Percentiles rank a stretch among this genome's conserved stretches.
phyloP scores from a whole-genome alignment of 345 rosid species.

The Camelina sativa region DNA sequence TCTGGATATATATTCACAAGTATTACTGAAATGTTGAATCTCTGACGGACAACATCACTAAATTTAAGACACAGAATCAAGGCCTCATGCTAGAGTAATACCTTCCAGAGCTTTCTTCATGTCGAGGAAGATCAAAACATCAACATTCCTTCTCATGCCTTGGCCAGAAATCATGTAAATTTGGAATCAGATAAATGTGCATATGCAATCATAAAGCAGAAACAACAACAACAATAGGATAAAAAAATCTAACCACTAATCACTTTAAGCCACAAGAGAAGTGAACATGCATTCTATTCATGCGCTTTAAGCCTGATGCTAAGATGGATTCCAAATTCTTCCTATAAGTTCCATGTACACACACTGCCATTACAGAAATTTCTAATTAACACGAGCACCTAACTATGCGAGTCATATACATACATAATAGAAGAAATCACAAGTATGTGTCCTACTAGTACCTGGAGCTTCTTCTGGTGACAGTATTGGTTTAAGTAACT shows the following conservation, averaged over 20 bases:
- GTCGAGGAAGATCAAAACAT: slow-evolving; percentile 72
- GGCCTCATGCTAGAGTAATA: slow-evolving; percentile 29
- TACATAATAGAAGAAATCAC: background rate
- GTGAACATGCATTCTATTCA: slow-evolving; percentile 88
- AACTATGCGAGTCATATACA: background rate
- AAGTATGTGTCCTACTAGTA: slow-evolving; percentile 19
- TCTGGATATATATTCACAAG: slow-evolving; percentile 47
- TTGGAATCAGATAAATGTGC: slow-evolving; percentile 10
- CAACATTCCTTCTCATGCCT: slow-evolving; percentile 83
- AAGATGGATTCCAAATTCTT: slow-evolving; percentile 75
- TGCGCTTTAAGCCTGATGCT: slow-evolving; percentile 74
- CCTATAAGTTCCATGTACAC: slow-evolving; percentile 91
- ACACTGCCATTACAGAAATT: slow-evolving; percentile 53
- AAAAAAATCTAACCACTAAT: slow-evolving; percentile 64
- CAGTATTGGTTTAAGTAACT: slow-evolving; percentile 70
- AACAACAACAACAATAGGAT: background rate
- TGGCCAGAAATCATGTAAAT: slow-evolving; percentile 28
- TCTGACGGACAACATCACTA: background rate
- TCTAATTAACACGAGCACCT: background rate
- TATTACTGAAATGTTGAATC: background rate
- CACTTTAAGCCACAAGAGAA: slow-evolving; percentile 84
- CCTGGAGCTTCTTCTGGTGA: slow-evolving; percentile 79
- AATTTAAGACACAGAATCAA: background rate
- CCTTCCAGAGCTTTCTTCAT: slow-evolving; percentile 85
- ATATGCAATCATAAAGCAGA: slow-evolving; percentile 41